phyloP scores from a whole-genome alignment of 768 basidiomycete genomes.

The Pluteus cervinus region DNA sequence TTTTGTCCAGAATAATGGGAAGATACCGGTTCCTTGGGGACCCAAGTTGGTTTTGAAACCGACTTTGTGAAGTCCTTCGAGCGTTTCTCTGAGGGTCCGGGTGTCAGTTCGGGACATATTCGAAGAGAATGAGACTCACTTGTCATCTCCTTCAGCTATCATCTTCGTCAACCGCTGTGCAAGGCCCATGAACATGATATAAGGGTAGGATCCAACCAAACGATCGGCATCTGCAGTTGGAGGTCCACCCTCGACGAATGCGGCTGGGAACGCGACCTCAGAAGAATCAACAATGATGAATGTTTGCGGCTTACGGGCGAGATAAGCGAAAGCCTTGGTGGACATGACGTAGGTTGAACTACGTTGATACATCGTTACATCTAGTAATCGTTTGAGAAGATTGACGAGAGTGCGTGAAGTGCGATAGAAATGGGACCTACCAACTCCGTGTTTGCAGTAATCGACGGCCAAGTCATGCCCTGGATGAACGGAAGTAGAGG shows the following conservation, averaged over 20 bases:
- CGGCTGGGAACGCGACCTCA: slow-evolving; percentile 14
- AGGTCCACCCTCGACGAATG: slow-evolving; percentile 42
- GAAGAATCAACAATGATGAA: too few relatives aligned
- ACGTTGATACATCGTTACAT: slow-evolving; percentile 9
- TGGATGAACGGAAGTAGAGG: slow-evolving; percentile 11
- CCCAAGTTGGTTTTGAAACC: slow-evolving; percentile 56
- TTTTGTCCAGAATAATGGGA: slow-evolving; percentile 38
- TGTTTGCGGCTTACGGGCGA: too few relatives aligned
- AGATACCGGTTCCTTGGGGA: slow-evolving; percentile 45
- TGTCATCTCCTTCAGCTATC: slow-evolving; percentile 28
- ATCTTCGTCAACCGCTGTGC: slow-evolving; percentile 13
- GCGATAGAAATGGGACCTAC: neutral
- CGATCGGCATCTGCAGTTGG: slow-evolving; percentile 48
- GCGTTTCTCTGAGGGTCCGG: slow-evolving; percentile 17
- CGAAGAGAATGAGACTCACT: slow-evolving; percentile 15
- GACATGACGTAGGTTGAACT: slow-evolving; percentile 6
- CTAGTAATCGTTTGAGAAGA: neutral
- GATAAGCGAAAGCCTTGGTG: slow-evolving; percentile 5
- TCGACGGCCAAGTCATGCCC: slow-evolving; percentile 42
- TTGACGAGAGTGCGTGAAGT: neutral
- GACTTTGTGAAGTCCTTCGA: slow-evolving; percentile 47
- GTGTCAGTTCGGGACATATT: neutral
- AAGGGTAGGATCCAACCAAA: slow-evolving; percentile 35
- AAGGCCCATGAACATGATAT: slow-evolving; percentile 17
- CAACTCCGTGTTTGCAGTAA: slow-evolving; percentile 16